Base-by-base conservation (phyloP, 108 stramenopile species). In the Fistulifera pelliculosa region DNA sequence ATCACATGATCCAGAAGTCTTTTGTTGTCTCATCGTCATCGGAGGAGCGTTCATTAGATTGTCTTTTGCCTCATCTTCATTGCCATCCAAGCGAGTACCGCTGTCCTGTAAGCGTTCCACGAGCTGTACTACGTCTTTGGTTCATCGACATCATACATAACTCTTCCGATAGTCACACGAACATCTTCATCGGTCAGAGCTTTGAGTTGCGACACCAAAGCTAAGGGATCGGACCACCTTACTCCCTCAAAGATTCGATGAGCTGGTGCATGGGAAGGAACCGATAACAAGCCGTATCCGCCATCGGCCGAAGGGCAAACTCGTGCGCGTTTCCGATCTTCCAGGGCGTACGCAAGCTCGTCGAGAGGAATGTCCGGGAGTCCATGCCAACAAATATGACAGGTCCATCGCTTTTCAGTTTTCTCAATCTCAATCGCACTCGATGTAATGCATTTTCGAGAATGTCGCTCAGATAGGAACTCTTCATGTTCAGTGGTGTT, bases 321-420 rank as follows among this genome's bases (percentile, higher is more conserved):
- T 27, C 76, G 58, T 0, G 90, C 90, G 27, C 41, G 60, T 7
- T 49, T 52, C 11, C 7, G 41, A 41, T 49, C 45, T 25, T 57
- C 27, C 19, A 90, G 55, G 15, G 76, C 89, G 15, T 62, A 28
- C 8, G 62, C 68, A 15, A 91, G 71, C 54, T 91, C 90, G 16
- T 79, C 77, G 41, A 87, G 43, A 18, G 81, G 74, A 11, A 91
- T 47, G 25, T 83, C 74, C 1, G 90, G 90, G 90, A 62, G 71
- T 91, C 90, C 90, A 91, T 91, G 22, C 90, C 90, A 42, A 91
- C 65, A 69, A 91, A 87, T 18, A 84, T 50, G 18, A 91, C 79
- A 16, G 70, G 41, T 12, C 69, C 68, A 51, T 61, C 0, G 21
- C 41, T 45, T 6, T 52, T 23, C 31, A 35, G 31, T 35, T 35